Percentiles rank a stretch among this genome's conserved stretches.
These are phyloP conservation scores for Persicaria tinctoria DNA, from an alignment of 148 eudicot genomes.

Conservation along the genomic window DNA sequence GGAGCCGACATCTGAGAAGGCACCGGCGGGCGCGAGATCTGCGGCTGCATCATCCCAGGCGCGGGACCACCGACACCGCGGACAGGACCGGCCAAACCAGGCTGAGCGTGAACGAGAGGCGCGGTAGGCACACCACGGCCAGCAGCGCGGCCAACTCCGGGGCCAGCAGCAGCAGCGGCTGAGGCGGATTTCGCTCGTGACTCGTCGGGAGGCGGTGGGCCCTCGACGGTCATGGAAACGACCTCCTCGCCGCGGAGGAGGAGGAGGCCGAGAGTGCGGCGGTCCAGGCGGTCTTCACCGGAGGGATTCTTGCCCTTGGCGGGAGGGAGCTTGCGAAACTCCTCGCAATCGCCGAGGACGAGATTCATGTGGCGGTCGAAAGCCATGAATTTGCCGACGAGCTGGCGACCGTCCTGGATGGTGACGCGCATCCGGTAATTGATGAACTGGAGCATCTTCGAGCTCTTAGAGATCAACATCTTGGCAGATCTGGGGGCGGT, in stretches of 20 bases:
- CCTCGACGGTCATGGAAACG: slow-evolving; percentile 92
- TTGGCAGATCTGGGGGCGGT: not conserved
- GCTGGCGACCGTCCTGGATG: slow-evolving; percentile 87
- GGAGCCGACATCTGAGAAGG: slow-evolving; percentile 34
- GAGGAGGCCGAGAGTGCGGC: slow-evolving; percentile 84
- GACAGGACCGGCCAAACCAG: slow-evolving; percentile 82
- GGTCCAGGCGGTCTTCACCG: slow-evolving; percentile 54
- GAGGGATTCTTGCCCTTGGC: slow-evolving; percentile 47
- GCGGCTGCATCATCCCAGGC: slow-evolving; percentile 96
- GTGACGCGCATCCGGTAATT: slow-evolving; percentile 95
- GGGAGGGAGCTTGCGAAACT: slow-evolving; percentile 80
- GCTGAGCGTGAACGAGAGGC: slow-evolving; percentile 58
- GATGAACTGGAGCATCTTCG: slow-evolving; percentile 94
- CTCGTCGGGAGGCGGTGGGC: slow-evolving; percentile 93
- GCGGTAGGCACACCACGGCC: slow-evolving; percentile 71
- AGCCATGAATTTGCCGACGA: slow-evolving; percentile 91
- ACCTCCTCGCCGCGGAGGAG: slow-evolving; percentile 91
- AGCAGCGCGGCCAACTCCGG: slow-evolving; percentile 75
- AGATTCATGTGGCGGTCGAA: slow-evolving; percentile 99
- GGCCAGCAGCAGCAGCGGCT: slow-evolving; percentile 47
- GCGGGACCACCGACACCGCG: slow-evolving; percentile 93
- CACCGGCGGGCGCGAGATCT: slow-evolving; percentile 67
- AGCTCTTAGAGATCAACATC: slow-evolving; percentile 97
- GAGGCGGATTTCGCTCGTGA: slow-evolving; percentile 48
- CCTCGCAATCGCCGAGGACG: slow-evolving; percentile 92